Percentiles rank a stretch among this genome's conserved stretches.
These are phyloP conservation scores for Citeromyces hawaiiensis DNA, from an alignment of 1,139 yeast genomes.

Conservation along the genomic window DNA sequence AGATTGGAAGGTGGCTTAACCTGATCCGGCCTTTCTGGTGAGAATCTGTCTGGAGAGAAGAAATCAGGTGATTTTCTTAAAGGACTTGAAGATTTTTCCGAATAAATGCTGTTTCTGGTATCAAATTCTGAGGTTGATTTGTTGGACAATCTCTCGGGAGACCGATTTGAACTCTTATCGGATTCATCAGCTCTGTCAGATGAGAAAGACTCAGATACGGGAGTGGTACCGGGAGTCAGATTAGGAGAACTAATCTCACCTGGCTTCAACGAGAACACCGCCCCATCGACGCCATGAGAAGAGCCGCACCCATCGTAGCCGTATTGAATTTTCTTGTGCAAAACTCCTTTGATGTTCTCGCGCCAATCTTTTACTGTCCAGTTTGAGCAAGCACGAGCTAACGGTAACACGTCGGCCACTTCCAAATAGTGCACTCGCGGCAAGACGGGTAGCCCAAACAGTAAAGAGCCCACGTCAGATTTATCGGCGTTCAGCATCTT, in stretches of 20 bases:
- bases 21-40: not conserved
- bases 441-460: slow-evolving; percentile 85
- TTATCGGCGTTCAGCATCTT: slow-evolving; percentile 80
- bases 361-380: slow-evolving; percentile 75
- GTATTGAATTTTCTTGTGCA: slow-evolving; percentile 47
- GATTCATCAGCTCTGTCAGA: not conserved
- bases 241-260: slow-evolving; percentile 15
- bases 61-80: slow-evolving; percentile 1
- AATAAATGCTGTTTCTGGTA: not conserved
- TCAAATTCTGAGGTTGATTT: not conserved
- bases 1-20: slow-evolving; percentile 11
- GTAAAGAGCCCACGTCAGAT: slow-evolving; percentile 59
- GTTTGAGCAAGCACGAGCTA: slow-evolving; percentile 22
- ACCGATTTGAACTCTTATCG: not conserved
- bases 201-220: not conserved
- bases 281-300: slow-evolving; percentile 46
- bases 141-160: not conserved
- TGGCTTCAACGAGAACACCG: slow-evolving; percentile 30
- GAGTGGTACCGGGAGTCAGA: slow-evolving; percentile 10
- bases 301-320: slow-evolving; percentile 87
- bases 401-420: slow-evolving; percentile 34
- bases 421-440: slow-evolving; percentile 79
- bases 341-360: slow-evolving; percentile 41
- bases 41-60: not conserved
- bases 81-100: slow-evolving; percentile 3